Conservation (phyloP, 352 stramenopile species). For the Phytophthora colocasiae region DNA sequence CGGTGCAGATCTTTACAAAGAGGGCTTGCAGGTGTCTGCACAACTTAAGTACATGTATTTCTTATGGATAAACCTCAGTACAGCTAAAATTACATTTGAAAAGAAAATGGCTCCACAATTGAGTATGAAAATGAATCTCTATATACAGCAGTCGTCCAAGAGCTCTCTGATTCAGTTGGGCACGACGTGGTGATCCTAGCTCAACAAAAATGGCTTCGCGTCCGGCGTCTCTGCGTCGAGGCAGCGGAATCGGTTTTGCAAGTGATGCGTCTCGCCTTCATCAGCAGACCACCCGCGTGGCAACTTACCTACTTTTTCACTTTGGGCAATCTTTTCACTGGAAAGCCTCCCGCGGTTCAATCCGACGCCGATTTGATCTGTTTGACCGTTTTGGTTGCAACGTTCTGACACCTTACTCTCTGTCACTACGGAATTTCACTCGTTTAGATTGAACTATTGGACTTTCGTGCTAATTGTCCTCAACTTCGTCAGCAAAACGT, state of each 20-base stretch:
- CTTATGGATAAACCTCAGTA: too few species aligned
- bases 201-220: neutral
- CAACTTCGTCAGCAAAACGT: neutral
- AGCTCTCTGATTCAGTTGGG: neutral
- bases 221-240: neutral
- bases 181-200: neutral
- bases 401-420: neutral
- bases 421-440: neutral
- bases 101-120: neutral
- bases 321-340: constrained; percentile 8
- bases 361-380: constrained; percentile 12
- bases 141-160: neutral
- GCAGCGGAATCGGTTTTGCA: neutral
- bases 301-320: constrained; percentile 4
- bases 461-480: neutral
- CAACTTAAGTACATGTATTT: too few species aligned
- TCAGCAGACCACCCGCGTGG: neutral
- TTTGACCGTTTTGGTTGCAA: constrained; percentile 3
- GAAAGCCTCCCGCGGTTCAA: constrained; percentile 5
- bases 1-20: neutral
- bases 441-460: neutral
- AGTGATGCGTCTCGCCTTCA: neutral
- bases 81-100: too few species aligned
- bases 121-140: neutral
- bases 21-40: too few species aligned